Evolutionary conservation across 2,329 filamentous ascomycete species (phyloP).

Genomic region (Basipetospora sp.): DNA sequence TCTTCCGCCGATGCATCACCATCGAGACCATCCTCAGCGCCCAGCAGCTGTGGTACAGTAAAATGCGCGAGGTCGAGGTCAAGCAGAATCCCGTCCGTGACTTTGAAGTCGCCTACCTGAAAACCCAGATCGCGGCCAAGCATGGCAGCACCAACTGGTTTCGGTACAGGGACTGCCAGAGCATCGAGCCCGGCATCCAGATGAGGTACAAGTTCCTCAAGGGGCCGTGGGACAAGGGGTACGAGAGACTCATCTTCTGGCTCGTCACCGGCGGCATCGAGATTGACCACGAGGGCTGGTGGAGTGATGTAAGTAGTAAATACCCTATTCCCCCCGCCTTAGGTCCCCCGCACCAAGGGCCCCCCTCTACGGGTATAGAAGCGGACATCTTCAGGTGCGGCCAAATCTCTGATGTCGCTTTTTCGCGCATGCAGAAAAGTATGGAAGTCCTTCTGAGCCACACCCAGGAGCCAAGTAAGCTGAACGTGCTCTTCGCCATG

Average conservation of each 20-base stretch:
- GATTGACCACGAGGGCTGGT: not conserved
- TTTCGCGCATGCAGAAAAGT: no score
- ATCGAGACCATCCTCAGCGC: slow-evolving; percentile 1
- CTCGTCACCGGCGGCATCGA: slow-evolving; percentile 1
- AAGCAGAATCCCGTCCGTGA: no score
- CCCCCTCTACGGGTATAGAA: no score
- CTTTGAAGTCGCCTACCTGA: no score
- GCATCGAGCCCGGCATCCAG: slow-evolving; percentile 2
- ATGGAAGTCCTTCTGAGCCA: slow-evolving; percentile 1
- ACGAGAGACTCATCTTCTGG: slow-evolving; percentile 3
- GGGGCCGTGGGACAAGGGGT: slow-evolving; percentile 2
- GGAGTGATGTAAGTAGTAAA: not conserved
- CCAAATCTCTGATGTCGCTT: no score
- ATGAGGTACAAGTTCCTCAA: not conserved
- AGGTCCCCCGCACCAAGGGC: no score
- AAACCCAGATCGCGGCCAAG: not conserved
- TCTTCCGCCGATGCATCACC: not conserved
- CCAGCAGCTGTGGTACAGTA: slow-evolving; percentile 8
- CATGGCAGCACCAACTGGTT: not conserved
- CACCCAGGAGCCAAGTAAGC: not conserved
- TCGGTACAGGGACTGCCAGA: slow-evolving; percentile 1
- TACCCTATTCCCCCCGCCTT: not conserved
- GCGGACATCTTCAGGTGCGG: no score
- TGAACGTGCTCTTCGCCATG: slow-evolving; percentile 3
- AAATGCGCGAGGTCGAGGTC: not conserved